Percentiles rank a stretch among this genome's conserved stretches.
Evolutionary conservation across 495 filamentous ascomycete genomes (phyloP).

Genomic region (Talaromyces thailandensis): DNA sequence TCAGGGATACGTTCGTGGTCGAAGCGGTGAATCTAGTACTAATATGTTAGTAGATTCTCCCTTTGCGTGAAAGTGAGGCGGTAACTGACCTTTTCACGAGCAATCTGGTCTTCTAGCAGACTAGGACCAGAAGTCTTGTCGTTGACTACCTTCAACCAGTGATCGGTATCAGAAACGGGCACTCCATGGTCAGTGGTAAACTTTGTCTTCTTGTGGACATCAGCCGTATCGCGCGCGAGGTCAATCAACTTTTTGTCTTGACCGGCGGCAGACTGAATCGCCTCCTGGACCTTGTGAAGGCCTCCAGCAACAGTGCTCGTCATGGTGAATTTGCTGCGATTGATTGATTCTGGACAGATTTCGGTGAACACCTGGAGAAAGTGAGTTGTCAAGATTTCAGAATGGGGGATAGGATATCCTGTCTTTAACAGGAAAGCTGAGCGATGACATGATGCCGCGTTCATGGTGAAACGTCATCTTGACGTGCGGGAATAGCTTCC

Average conservation of each 20-base stretch:
- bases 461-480: background rate
- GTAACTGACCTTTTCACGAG: slow-evolving; percentile 58
- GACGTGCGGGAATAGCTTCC: background rate
- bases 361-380: background rate
- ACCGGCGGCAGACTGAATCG: slow-evolving; percentile 15
- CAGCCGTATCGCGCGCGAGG: slow-evolving; percentile 23
- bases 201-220: slow-evolving; percentile 25
- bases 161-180: slow-evolving; percentile 63
- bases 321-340: slow-evolving; percentile 8
- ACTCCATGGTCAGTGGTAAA: slow-evolving; percentile 76
- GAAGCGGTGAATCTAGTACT: slow-evolving; percentile 60
- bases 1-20: slow-evolving; percentile 87
- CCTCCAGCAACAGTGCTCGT: slow-evolving; percentile 18
- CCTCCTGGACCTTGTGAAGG: slow-evolving; percentile 23
- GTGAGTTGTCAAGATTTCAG: background rate
- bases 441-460: background rate
- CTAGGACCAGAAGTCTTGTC: slow-evolving; percentile 55
- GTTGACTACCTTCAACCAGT: slow-evolving; percentile 63
- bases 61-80: background rate
- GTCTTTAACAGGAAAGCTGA: background rate
- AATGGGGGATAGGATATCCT: background rate
- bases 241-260: slow-evolving; percentile 25
- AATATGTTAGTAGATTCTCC: background rate
- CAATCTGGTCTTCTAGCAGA: slow-evolving; percentile 78
- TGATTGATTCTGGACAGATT: background rate